Base-by-base conservation (phyloP, 1,284 basidiomycete species). In the Malassezia arunalokei region DNA sequence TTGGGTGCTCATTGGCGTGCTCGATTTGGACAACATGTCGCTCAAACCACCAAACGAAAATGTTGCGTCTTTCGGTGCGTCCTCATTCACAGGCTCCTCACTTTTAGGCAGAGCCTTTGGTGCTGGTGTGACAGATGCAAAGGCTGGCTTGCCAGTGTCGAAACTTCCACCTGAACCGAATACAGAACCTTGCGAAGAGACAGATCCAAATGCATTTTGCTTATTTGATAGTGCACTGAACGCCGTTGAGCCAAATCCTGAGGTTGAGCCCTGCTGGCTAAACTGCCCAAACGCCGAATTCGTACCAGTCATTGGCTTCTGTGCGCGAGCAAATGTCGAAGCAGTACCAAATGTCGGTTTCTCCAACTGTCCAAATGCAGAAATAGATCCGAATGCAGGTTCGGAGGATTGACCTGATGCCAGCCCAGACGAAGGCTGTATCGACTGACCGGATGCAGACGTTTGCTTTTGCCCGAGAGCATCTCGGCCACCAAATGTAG, bases 341-440 rank as follows among this genome's bases (percentile, higher is more conserved):
- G 20, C 20, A 2, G 20, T 4, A 2, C 33, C 33, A 35, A 35
- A 35, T 15, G 33, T 15, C 15, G 33, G 33, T 15, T 35, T 11
- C 15, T 35, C 3, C 3, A 15, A 24, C 20, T 12, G 33, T 11
- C 33, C 11, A 5, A 35, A 35, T 35, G 11, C 33, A 35, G 15
- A 35, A 15, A 5, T 35, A 5, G 33, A 35, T 15, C 33, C 33
- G 33, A 35, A 12, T 35, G 11, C 20, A 24, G 20, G 20, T 24
- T 24, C 20, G 2, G 20, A 24, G 20, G 20, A 24, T 24, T 24
- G 20, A 51, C n/a, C 11, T 35, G 43, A 2, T 44, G 15, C 31
- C 33, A 59, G 56, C 6, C 56, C 58, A 1, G 15, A 76, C 76
- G 47, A 76, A 77, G 2, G 74, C 65, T 1, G 73, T 69, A 5